Percentiles rank a stretch among this genome's conserved stretches.
These are phyloP conservation scores for Rhizopogon salebrosus DNA, from an alignment of 768 basidiomycete genomes.

Conservation along the genomic window DNA sequence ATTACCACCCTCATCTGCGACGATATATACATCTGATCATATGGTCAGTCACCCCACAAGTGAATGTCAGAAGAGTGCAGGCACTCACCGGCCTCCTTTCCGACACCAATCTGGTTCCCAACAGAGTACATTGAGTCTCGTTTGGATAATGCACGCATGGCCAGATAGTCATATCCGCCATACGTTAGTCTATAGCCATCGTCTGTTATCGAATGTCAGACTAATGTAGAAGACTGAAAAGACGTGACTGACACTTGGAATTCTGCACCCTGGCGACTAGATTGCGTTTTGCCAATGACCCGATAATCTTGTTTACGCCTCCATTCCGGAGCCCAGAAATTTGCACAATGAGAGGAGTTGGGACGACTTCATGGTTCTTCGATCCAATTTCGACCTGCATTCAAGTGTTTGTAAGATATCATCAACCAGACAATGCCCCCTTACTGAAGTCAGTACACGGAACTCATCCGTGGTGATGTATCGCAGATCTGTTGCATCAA, in stretches of 20 bases:
- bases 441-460: slow-evolving; percentile 89
- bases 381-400: slow-evolving; percentile 92
- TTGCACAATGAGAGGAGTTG: slow-evolving; percentile 81
- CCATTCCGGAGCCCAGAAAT: slow-evolving; percentile 91
- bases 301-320: slow-evolving; percentile 90
- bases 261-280: slow-evolving; percentile 88
- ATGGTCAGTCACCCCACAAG: background rate
- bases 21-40: slow-evolving; percentile 76
- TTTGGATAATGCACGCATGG: slow-evolving; percentile 89
- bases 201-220: slow-evolving; percentile 44
- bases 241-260: slow-evolving; percentile 65
- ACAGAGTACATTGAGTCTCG: slow-evolving; percentile 85
- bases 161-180: slow-evolving; percentile 96
- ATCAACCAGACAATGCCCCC: slow-evolving; percentile 3
- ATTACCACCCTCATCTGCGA: slow-evolving; percentile 77
- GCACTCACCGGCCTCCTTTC: slow-evolving; percentile 86
- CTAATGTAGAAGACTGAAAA: background rate
- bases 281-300: slow-evolving; percentile 86
- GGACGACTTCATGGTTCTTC: slow-evolving; percentile 97
- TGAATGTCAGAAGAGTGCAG: background rate
- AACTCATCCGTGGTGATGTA: slow-evolving; percentile 93
- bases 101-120: slow-evolving; percentile 97
- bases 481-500: slow-evolving; percentile 91
- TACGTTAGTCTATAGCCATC: slow-evolving; percentile 97
- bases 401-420: background rate